A percentile compares a stretch with the other conserved stretches of the same genome.
These are phyloP conservation scores for Kodamaea fungicola DNA, from an alignment of 1,139 yeast genomes.

Conservation along the genomic window DNA sequence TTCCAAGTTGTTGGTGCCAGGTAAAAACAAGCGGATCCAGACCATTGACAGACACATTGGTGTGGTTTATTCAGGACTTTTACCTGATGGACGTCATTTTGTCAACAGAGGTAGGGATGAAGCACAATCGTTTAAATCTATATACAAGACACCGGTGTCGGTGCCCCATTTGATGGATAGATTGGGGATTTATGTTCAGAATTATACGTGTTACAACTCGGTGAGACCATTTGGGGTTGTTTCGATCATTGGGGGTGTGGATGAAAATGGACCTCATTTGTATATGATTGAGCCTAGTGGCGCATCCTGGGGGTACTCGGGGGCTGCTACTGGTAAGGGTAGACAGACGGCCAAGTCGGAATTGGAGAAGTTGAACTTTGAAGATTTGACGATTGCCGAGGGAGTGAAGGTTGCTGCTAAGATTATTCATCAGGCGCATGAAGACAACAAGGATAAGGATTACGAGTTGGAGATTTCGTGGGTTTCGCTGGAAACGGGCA, in stretches of 20 bases:
- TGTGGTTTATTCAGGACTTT: slow-evolving; percentile 87
- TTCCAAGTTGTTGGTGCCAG: slow-evolving; percentile 86
- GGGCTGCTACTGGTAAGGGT: slow-evolving; percentile 98
- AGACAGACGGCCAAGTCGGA: slow-evolving; percentile 96
- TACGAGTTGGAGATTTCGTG: slow-evolving; percentile 94
- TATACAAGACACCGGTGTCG: slow-evolving; percentile 74
- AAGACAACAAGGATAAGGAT: slow-evolving; percentile 95
- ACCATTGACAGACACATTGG: slow-evolving; percentile 93
- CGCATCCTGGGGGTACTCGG: slow-evolving; percentile 92
- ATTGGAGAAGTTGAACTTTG: slow-evolving; percentile 82
- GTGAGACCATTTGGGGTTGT: slow-evolving; percentile 97
- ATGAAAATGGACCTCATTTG: slow-evolving; percentile 82
- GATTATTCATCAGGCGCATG: slow-evolving; percentile 91
- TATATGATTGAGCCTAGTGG: slow-evolving; percentile 99
- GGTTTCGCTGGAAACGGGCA: slow-evolving; percentile 65
- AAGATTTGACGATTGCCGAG: slow-evolving; percentile 65
- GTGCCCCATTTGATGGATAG: slow-evolving; percentile 83
- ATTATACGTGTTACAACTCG: slow-evolving; percentile 91
- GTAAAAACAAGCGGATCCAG: slow-evolving; percentile 84
- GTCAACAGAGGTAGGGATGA: slow-evolving; percentile 93
- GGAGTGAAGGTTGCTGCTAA: slow-evolving; percentile 93
- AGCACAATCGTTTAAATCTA: slow-evolving; percentile 72
- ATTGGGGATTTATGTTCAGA: slow-evolving; percentile 89
- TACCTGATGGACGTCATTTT: slow-evolving; percentile 95
- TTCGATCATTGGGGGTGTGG: slow-evolving; percentile 91